Conservation (phyloP, 139 green algal species). For the Closterium sp. region DNA sequence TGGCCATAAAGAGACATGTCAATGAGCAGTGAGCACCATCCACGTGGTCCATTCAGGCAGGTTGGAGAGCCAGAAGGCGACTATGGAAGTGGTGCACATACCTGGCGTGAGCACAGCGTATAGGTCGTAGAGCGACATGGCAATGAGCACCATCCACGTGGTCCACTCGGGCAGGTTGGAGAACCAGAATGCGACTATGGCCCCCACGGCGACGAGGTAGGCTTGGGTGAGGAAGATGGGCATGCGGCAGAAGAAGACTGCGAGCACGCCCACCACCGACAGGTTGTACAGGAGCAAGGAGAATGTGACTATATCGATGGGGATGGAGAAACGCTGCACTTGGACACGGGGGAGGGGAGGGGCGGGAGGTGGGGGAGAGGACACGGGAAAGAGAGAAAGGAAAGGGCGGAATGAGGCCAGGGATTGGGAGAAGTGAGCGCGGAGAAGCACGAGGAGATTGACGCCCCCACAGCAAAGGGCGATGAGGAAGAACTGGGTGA, state of each 20-base stretch:
- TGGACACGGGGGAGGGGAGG: neutral
- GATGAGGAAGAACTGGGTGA: slow-evolving; percentile 90
- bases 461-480: no score
- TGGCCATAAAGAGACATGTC: slow-evolving; percentile 96
- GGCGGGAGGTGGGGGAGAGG: neutral
- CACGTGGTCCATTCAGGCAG: slow-evolving; percentile 97
- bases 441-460: neutral
- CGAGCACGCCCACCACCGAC: slow-evolving; percentile 78
- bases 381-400: neutral
- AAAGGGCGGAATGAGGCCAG: neutral
- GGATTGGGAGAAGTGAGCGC: neutral
- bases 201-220: slow-evolving; percentile 80
- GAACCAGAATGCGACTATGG: slow-evolving; percentile 88
- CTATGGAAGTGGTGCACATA: neutral
- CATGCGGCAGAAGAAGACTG: slow-evolving; percentile 81
- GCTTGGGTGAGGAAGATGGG: slow-evolving; percentile 83
- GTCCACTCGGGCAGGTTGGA: slow-evolving; percentile 94
- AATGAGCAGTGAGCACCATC: slow-evolving; percentile 83
- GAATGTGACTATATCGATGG: slow-evolving; percentile 82
- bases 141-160: slow-evolving; percentile 86
- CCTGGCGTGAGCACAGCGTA: slow-evolving; percentile 84
- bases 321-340: slow-evolving; percentile 57
- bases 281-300: slow-evolving; percentile 88
- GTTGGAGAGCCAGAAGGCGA: no score
- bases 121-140: slow-evolving; percentile 96